phyloP scores from a whole-genome alignment of 116 monocot species.

The Iris pallida region DNA sequence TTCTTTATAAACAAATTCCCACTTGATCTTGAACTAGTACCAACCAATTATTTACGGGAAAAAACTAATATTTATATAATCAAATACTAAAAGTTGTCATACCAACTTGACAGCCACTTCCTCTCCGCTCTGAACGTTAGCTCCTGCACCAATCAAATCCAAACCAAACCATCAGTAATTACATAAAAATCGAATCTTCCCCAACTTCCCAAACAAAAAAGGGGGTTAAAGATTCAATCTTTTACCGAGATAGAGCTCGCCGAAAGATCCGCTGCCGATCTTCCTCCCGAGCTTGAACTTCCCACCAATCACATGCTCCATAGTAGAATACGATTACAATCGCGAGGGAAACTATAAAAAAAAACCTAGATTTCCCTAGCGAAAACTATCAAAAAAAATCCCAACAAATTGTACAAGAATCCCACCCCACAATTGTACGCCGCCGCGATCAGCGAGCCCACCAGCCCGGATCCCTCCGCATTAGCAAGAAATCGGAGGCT shows the following conservation, averaged over 20 bases:
- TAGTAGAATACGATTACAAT: conserved; percentile 33
- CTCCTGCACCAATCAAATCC: conserved; percentile 22
- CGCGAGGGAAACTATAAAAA: no score
- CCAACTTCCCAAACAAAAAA: background rate
- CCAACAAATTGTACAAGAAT: no score
- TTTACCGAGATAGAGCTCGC: conserved; percentile 40
- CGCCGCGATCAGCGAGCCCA: no score
- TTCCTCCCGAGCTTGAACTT: conserved; percentile 82
- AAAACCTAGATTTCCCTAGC: no score
- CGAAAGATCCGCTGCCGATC: conserved; percentile 76
- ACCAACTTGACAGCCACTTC: conserved; percentile 83
- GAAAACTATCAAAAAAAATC: no score
- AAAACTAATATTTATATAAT: no score
- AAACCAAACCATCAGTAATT: conserved; percentile 6
- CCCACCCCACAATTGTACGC: no score
- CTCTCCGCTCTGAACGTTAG: conserved; percentile 65
- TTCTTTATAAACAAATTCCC: no score
- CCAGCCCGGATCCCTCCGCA: no score
- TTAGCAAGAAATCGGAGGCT: no score
- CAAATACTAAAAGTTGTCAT: background rate
- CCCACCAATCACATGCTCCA: conserved; percentile 71
- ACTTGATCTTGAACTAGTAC: no score
- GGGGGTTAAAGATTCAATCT: background rate
- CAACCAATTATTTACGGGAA: no score
- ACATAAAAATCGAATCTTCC: background rate